Base-by-base conservation (phyloP, 2,329 filamentous ascomycete genomes). In the Lachnellula suecica region DNA sequence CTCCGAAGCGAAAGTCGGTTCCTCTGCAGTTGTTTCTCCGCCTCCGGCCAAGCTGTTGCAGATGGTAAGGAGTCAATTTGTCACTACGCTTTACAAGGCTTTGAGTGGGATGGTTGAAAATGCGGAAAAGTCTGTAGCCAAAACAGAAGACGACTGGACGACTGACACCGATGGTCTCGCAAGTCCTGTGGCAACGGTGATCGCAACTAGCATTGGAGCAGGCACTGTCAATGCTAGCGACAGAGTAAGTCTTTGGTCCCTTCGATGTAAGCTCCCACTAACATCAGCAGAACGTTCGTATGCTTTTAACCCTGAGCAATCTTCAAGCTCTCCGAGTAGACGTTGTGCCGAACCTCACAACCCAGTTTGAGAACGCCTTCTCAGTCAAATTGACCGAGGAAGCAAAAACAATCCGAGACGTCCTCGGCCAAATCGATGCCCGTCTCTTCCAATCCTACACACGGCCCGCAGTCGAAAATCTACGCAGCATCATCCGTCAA, bases 31-130 rank as follows among this genome's bases (percentile, higher is more conserved):
- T 58, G 85, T 97, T 51, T 81, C 88, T 22, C 87, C 93, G 17
- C 95, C 94, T 4, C 87, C 91, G 31, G 79, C 87, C 7, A 99
- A 97, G 70, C 75, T 97, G 40, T 76, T 97, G 40, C 89, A 96
- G 68, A 91, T 92, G 82, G 91, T 97, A 15, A 83, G 92, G 59
- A 88, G 85, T 59, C 91, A 96, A 66, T 99, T 99, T 66, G 91
- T 96, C 15, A 91, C 88, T 6, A 96, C 92, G 52, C 74, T 99
- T 40, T 97, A 97, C 72, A 96, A 96, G 69, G 91, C 91, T 6
- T 74, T 99, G 34, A 95, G 90, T 63, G 94, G 93, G 20, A 93
- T 99, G 84, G 91, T 99, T 1, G 94, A 97, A 71, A 97, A 96
- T 70, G 93, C 94, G 3, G 91, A 97, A 71, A 84, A 84, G 52